Base-by-base conservation (phyloP, 306 rosid genomes). In the Dalbergia cochinchinensis region DNA sequence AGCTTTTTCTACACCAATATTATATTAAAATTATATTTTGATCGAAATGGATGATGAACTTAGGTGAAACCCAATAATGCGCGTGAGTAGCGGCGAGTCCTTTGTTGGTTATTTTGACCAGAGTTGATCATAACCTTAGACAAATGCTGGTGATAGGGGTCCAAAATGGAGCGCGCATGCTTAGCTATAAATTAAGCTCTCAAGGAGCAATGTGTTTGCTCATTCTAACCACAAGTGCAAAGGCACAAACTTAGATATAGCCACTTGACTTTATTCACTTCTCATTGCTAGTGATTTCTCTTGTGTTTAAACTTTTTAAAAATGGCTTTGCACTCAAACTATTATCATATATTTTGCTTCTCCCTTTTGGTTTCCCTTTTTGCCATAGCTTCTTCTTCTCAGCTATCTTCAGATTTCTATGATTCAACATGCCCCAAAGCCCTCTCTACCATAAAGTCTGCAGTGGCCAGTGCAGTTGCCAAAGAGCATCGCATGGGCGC, bases 401-500 rank as follows among this genome's bases (percentile, higher is more conserved):
- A 90, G 31, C 63, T 88, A 39, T 78, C 92, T 9, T 39, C 88
- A 33, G 6, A 77, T 59, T 87, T 81, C 77, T 90, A 90, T 77
- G 82, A 19, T 15, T 26, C 61, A 22, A 70, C 79, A 8, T 90
- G 94, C 51, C 88, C 92, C n/a, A 83, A 11, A 42, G 92, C 91
- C 4, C 83, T 85, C 13, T 87, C 68, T 10, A 85, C 67, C 50
- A 86, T 90, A 14, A 83, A 76, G 61, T 80, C 79, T 10, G 86
- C 91, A 35, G 91, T 86, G 54, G 0, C 1, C 6, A 87, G 78
- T 45, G 92, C 94, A 2, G 92, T 90, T 75, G 0, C 13, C 35
- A 87, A 87, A 84, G 92, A 90, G 61, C 85, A 64, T 48, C 92
- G 94, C 67, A 90, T 90, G 91, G 94, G 92, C 9, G 94, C 90